Evolutionary conservation across 176 grass and related monocot species (phyloP).

Genomic region (Alloteropsis semialata): DNA sequence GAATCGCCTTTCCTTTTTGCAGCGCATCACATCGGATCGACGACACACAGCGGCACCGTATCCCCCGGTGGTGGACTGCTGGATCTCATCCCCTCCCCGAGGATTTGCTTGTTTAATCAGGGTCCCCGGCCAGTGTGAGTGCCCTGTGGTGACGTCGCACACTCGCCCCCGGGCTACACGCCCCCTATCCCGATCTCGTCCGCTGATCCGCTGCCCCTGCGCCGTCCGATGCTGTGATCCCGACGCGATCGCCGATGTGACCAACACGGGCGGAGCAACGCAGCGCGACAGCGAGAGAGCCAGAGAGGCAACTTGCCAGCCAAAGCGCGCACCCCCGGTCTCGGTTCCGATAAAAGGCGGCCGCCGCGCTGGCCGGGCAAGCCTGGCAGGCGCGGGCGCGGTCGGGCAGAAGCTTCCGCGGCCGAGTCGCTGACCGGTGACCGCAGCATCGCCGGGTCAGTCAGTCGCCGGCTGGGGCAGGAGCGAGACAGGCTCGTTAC

Average conservation of each 20-base stretch:
- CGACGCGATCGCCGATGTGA: conserved; percentile 32
- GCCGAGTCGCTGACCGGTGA: background rate
- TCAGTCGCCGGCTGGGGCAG: background rate
- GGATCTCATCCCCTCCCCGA: background rate
- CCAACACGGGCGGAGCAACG: background rate
- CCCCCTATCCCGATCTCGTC: background rate
- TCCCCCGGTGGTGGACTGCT: background rate
- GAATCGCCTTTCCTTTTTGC: background rate
- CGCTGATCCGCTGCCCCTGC: background rate
- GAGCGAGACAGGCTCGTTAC: background rate
- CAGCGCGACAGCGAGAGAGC: background rate
- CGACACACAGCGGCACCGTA: background rate
- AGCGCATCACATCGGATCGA: background rate
- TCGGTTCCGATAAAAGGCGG: background rate
- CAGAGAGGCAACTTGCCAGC: conserved; percentile 13
- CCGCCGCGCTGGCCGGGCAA: conserved; percentile 32
- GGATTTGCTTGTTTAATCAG: conserved; percentile 38
- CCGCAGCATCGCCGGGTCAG: background rate
- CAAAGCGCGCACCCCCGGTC: background rate
- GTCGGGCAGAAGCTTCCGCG: conserved; percentile 28
- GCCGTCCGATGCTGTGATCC: background rate
- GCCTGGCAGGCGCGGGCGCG: conserved; percentile 11
- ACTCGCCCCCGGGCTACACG: background rate
- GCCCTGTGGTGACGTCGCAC: conserved; percentile 40
- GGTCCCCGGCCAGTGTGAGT: background rate